Evolutionary conservation across 495 filamentous ascomycete genomes (phyloP), one percentile per base, ranked within the genome.

Genomic region (Staphylotrichum longicolle): DNA sequence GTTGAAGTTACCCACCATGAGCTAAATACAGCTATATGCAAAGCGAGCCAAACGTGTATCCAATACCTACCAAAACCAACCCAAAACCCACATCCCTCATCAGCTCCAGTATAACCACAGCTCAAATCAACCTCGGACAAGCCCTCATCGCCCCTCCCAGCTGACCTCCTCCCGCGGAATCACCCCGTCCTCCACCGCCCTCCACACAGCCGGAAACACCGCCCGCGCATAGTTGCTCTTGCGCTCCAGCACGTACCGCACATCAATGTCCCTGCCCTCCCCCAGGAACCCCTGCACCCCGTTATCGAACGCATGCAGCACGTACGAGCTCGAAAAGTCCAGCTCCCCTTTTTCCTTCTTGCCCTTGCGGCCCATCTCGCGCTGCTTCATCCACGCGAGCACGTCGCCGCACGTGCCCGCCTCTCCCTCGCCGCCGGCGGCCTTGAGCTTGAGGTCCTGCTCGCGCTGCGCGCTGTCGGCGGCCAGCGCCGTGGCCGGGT

Each of bases 191-290:
- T 39, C 5, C 9, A 69, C 54, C 7, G 66, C 66, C 40, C 64
- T 57, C 56, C 42, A 55, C 3, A 69, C 50, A 0, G 64, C 64
- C 20, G 64, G 66, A 39, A 51, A 66, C 9, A 69, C 66, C 15
- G 66, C 64, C 15, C 66, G 32, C 2, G 64, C 66, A 35, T 64
- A 67, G 46, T 66, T 69, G 34, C 66, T 69, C 58, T 52, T 40
- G 15, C 66, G 55, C 45, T 9, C 47, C 45, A 69, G 35, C 14
- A 69, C 54, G 42, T 69, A 69, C 40, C 35, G 15, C 33, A 69
- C 14, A 51, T 61, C 47, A 4, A 69, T 34, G 12, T 58, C 44
- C 10, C 63, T 11, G 49, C 55, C 60, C 64, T 48, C 51, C 10
- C 57, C 57, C 20, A 14, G 12, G 8, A 63, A 27, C 6, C 45